A percentile compares a stretch with the other conserved stretches of the same genome.
Conservation (phyloP, 352 stramenopile genomes). For the Blastocystis sp. region DNA sequence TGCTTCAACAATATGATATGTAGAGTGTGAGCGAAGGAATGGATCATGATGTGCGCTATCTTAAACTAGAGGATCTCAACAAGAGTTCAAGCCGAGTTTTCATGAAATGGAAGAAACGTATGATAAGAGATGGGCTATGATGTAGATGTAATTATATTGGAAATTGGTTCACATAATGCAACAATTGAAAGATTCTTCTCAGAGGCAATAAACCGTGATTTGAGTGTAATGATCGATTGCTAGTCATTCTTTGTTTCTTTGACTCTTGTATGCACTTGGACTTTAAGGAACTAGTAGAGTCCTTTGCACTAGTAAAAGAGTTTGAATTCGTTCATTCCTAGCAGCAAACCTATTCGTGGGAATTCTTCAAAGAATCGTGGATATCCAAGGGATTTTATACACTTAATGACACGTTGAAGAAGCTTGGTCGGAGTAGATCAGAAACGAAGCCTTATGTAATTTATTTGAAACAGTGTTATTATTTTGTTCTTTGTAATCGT, state of each 20-base stretch:
- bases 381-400: background rate
- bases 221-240: background rate
- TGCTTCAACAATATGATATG: background rate
- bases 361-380: background rate
- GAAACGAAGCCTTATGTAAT: conserved; percentile 20
- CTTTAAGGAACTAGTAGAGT: conserved; percentile 3
- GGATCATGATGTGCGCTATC: conserved; percentile 3
- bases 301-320: background rate
- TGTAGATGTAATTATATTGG: background rate
- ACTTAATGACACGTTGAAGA: background rate
- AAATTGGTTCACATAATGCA: background rate
- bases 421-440: conserved; percentile 1
- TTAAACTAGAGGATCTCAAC: background rate
- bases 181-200: background rate
- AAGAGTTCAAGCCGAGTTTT: background rate
- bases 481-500: background rate
- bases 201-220: background rate
- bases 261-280: background rate
- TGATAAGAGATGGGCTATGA: background rate
- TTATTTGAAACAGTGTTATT: conserved; percentile 37
- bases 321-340: background rate
- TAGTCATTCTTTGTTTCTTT: conserved; percentile 15
- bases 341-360: conserved; percentile 32
- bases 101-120: conserved; percentile 24
- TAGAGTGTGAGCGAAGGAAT: conserved; percentile 36